A percentile compares a stretch with the other conserved stretches of the same genome.
These are phyloP conservation scores for Herpetospermum pedunculosum DNA, from an alignment of 306 rosid species.

Conservation along the genomic window DNA sequence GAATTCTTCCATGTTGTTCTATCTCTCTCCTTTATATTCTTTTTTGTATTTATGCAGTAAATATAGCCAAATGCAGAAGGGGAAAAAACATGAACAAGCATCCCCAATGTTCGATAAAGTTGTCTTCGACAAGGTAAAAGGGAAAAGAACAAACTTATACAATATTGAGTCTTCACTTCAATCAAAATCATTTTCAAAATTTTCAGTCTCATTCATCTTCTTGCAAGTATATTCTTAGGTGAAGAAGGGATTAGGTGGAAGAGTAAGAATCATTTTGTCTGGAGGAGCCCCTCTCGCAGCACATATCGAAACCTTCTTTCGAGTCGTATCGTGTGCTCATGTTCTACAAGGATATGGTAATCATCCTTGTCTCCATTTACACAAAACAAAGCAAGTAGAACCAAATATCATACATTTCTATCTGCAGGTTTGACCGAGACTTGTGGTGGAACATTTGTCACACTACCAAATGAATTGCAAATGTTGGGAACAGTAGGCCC, in stretches of 20 bases:
- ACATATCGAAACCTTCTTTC: conserved; percentile 68
- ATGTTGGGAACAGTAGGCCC: conserved; percentile 99
- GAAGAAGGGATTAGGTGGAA: conserved; percentile 89
- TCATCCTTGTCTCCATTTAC: neutral
- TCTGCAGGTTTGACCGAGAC: conserved; percentile 88
- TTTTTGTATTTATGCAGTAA: conserved; percentile 31
- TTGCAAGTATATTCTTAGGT: conserved; percentile 34
- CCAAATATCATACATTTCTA: neutral
- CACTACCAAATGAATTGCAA: conserved; percentile 59
- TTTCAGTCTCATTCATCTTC: conserved; percentile 20
- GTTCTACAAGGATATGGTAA: conserved; percentile 98
- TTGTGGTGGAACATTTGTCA: conserved; percentile 89
- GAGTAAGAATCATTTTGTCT: conserved; percentile 75
- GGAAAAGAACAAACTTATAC: neutral
- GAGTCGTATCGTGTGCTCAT: conserved; percentile 85
- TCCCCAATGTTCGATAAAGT: conserved; percentile 65
- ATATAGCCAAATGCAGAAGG: conserved; percentile 56
- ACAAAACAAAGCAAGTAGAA: neutral
- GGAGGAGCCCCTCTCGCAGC: conserved; percentile 91
- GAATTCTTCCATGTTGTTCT: neutral
- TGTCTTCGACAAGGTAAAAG: conserved; percentile 68
- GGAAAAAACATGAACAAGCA: conserved; percentile 37
- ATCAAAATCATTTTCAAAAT: neutral
- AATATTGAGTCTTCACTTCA: neutral
- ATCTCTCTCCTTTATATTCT: neutral